Base-by-base conservation (phyloP, 2,329 filamentous ascomycete genomes). In the Endocalyx cinctus region DNA sequence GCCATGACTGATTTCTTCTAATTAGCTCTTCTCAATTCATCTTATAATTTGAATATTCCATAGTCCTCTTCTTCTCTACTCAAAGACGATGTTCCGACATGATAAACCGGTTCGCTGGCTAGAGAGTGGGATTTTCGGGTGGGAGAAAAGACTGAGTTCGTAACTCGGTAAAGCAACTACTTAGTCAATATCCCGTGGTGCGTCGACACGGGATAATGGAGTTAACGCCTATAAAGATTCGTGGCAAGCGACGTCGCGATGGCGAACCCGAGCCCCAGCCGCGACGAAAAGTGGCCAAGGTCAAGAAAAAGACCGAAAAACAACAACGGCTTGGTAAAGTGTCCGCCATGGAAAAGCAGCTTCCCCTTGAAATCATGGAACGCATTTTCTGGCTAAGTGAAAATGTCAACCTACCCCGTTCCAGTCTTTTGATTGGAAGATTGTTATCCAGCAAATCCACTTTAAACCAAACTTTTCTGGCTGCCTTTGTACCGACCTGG, bases 341-440 rank as follows among this genome's bases (percentile, higher is more conserved):
- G 7, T 50, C 55, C 2, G 41, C 49, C 16, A 30, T 59, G 3
- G 47, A 66, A 27, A 55, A 52, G 40, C 42, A 50, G 10, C 54
- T 78, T 7, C 74, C 74, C 0, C 48, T 65, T 6, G 74, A 78
- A 49, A 57, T 78, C 16, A 60, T 78, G 10, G 70, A 77, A 47
- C 58, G 41, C 19, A 74, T 79, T 29, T 66, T 76, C 34, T 52
- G 71, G 41, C 53, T 68, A 33, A 74, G 71, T 30, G 49, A 55
- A 39, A 76, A 73, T 41, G 40, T 70, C 29, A 59, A 66, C 31
- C 57, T 79, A 1, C 62, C 71, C 1, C 60, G 56, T 5, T 58
- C 64, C 30, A 69, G 62, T 32, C 63, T 51, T 10, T 51, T 60
- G 19, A 55, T 79, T 18, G 69, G 70, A 16, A 48, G 54, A 17